These are phyloP conservation scores for Rhizopogon salebrosus DNA, from an alignment of 768 basidiomycete species.

Conservation along the genomic window DNA sequence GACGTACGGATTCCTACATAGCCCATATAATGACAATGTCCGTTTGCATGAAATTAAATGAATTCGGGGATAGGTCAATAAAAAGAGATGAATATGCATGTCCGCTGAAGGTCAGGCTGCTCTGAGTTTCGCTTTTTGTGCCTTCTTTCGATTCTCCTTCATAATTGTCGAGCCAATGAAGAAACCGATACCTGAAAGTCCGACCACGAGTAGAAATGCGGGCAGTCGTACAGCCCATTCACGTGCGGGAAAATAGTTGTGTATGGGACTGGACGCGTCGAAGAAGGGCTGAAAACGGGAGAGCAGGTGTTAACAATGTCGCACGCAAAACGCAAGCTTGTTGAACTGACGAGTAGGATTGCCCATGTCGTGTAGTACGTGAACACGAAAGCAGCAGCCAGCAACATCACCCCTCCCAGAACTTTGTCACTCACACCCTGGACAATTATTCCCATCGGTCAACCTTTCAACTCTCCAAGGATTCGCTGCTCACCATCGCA, in stretches of 20 bases:
- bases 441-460: neutral
- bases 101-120: slow-evolving; percentile 40
- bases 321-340: neutral
- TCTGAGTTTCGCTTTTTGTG: slow-evolving; percentile 55
- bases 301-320: neutral
- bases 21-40: neutral
- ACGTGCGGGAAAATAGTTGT: slow-evolving; percentile 75
- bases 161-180: slow-evolving; percentile 77
- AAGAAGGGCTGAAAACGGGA: slow-evolving; percentile 67
- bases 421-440: slow-evolving; percentile 80
- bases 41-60: neutral
- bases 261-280: slow-evolving; percentile 65
- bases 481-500: slow-evolving; percentile 18
- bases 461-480: slow-evolving; percentile 1
- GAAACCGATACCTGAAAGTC: slow-evolving; percentile 71
- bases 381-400: slow-evolving; percentile 72
- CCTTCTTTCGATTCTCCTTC: slow-evolving; percentile 68
- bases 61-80: neutral
- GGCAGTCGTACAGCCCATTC: slow-evolving; percentile 93
- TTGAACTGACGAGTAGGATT: slow-evolving; percentile 64
- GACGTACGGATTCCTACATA: slow-evolving; percentile 9
- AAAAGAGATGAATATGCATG: neutral
- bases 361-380: slow-evolving; percentile 92
- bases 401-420: slow-evolving; percentile 75
- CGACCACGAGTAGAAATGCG: slow-evolving; percentile 74